These are phyloP conservation scores for Aspergillus intermedius DNA, from an alignment of 2,329 filamentous ascomycete genomes.

Conservation along the genomic window DNA sequence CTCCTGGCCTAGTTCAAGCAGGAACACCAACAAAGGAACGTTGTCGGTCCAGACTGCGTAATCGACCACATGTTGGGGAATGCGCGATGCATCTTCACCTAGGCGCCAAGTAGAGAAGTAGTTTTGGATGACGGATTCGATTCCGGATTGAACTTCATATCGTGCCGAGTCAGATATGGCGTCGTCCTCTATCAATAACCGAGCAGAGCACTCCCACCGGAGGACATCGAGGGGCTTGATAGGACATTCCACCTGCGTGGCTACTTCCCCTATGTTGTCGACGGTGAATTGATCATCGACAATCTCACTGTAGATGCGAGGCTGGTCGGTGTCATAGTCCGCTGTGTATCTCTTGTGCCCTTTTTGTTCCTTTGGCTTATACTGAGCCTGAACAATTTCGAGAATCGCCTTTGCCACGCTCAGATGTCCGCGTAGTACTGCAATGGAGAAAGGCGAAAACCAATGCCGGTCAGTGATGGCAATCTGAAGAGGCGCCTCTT, in stretches of 20 bases:
- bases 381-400: slow-evolving; percentile 65
- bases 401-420: slow-evolving; percentile 60
- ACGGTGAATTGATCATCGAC: slow-evolving; percentile 66
- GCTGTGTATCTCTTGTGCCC: slow-evolving; percentile 34
- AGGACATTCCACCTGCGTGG: slow-evolving; percentile 61
- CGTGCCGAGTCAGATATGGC: not conserved
- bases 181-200: slow-evolving; percentile 5
- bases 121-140: not conserved
- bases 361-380: slow-evolving; percentile 50
- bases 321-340: slow-evolving; percentile 21
- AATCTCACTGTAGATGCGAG: slow-evolving; percentile 43
- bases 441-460: slow-evolving; percentile 61
- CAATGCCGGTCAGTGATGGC: slow-evolving; percentile 48
- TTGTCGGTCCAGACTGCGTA: slow-evolving; percentile 52
- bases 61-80: slow-evolving; percentile 23
- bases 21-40: slow-evolving; percentile 46
- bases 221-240: slow-evolving; percentile 52
- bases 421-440: slow-evolving; percentile 59
- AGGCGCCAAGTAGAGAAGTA: no score
- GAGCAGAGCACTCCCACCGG: slow-evolving; percentile 30
- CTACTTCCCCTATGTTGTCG: slow-evolving; percentile 65
- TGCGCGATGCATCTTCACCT: not conserved
- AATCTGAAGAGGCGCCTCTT: slow-evolving; percentile 58
- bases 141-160: not conserved
- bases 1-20: slow-evolving; percentile 48